Evolutionary conservation across 1,284 basidiomycete species (phyloP).

Genomic region (Ceratobasidium sp.): DNA sequence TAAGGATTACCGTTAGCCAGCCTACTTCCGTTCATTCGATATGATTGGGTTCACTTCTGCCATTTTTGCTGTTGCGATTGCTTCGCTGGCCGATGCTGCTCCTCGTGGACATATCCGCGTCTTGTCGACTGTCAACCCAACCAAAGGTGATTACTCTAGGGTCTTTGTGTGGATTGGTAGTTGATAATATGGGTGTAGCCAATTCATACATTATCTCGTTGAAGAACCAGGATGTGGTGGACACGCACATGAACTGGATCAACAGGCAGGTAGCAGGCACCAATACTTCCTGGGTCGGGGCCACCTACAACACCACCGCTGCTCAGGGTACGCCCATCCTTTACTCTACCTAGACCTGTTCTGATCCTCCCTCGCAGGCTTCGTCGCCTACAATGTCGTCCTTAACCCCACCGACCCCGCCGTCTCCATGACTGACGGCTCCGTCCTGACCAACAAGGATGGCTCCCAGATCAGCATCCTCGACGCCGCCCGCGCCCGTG

Average conservation of each 20-base stretch:
- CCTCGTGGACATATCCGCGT: slow-evolving; percentile 12
- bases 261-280: slow-evolving; percentile 30
- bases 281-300: slow-evolving; percentile 27
- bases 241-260: slow-evolving; percentile 35
- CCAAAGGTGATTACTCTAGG: not conserved
- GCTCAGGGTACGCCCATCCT: slow-evolving; percentile 8
- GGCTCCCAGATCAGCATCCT: slow-evolving; percentile 29
- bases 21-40: slow-evolving; percentile 6
- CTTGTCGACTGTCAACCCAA: not conserved
- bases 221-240: slow-evolving; percentile 28
- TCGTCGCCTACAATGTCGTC: slow-evolving; percentile 25
- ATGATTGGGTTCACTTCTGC: slow-evolving; percentile 24
- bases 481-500: slow-evolving; percentile 26
- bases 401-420: slow-evolving; percentile 28
- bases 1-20: not conserved
- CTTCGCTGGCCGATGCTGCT: slow-evolving; percentile 37
- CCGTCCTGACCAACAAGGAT: slow-evolving; percentile 31
- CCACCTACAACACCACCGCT: slow-evolving; percentile 6
- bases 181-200: slow-evolving; percentile 19
- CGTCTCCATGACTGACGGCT: slow-evolving; percentile 30
- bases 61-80: slow-evolving; percentile 14
- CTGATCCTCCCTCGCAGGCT: not conserved
- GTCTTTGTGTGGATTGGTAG: not conserved
- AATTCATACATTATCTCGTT: slow-evolving; percentile 37
- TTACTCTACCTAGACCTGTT: not conserved